Evolutionary conservation across 768 basidiomycete genomes (phyloP).

Genomic region (Mycena sanguinolenta): DNA sequence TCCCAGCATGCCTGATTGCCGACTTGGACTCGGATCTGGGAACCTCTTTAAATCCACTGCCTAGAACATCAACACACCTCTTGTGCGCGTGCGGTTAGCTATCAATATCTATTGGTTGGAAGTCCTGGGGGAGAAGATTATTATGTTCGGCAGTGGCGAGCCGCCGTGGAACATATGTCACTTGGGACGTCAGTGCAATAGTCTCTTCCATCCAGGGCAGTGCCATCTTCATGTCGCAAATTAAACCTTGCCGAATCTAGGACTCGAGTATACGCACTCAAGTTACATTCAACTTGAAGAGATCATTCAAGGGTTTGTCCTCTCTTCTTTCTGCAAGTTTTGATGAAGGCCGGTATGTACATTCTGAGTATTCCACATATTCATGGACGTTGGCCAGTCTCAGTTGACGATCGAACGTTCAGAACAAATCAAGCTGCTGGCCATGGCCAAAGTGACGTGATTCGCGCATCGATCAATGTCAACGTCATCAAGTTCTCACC

Average conservation of each 20-base stretch:
- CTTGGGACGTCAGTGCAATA: neutral
- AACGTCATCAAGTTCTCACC: neutral
- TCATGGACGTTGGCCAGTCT: neutral
- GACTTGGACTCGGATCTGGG: neutral
- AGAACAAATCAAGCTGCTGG: neutral
- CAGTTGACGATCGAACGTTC: neutral
- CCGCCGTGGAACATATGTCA: too few species aligned
- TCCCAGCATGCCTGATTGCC: too few species aligned
- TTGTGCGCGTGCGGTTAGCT: too few species aligned
- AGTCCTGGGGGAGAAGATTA: neutral
- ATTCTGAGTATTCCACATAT: neutral
- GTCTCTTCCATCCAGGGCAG: constrained; percentile 16
- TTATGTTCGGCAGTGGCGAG: neutral
- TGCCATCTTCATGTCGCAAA: constrained; percentile 17
- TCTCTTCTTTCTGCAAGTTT: too few species aligned
- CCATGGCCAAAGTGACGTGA: too few species aligned
- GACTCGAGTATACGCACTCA: too few species aligned
- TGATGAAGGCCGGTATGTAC: too few species aligned
- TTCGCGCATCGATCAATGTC: constrained; percentile 9
- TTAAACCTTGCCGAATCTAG: too few species aligned
- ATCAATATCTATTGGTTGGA: neutral
- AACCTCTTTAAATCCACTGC: neutral
- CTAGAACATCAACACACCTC: too few species aligned
- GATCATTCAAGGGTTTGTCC: too few species aligned
- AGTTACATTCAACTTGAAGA: too few species aligned